Conservation (phyloP, 208 protist genomes). For the Herpetomonas tarakana region DNA sequence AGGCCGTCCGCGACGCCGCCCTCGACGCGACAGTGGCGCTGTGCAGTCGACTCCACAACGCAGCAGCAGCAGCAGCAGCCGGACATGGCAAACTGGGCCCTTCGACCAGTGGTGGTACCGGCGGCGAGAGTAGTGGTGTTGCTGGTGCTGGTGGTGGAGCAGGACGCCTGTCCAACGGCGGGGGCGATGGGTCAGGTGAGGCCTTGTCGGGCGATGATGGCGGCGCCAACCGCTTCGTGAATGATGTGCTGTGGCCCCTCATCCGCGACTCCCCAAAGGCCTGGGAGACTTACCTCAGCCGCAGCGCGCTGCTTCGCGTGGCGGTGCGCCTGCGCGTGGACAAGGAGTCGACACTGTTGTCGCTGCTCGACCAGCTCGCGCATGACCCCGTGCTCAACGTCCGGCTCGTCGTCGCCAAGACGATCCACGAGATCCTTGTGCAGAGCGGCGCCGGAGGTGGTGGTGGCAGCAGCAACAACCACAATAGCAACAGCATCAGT, state of each 20-base stretch:
- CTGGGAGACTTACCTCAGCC: constrained; percentile 72
- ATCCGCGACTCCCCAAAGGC: constrained; percentile 43
- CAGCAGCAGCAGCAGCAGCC: constrained; percentile 9
- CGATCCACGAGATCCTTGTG: constrained; percentile 49
- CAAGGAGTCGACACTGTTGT: constrained; percentile 57
- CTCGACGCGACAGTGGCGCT: constrained; percentile 45
- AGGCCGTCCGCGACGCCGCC: constrained; percentile 65
- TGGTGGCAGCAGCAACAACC: not conserved
- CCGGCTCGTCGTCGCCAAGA: constrained; percentile 71
- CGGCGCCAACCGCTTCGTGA: constrained; percentile 42
- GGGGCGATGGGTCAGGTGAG: not conserved
- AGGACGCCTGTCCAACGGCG: not conserved
- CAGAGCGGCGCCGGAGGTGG: constrained; percentile 7
- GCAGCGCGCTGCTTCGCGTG: constrained; percentile 63
- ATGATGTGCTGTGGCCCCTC: constrained; percentile 73
- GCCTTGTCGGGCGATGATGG: not conserved
- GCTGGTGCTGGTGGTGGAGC: constrained; percentile 1
- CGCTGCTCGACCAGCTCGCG: constrained; percentile 64
- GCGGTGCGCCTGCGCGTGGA: constrained; percentile 70
- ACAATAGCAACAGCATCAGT: not conserved
- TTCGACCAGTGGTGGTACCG: too few species aligned
- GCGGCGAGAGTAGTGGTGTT: not conserved
- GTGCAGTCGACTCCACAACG: constrained; percentile 23
- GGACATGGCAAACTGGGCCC: too few species aligned
- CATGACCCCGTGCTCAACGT: constrained; percentile 78